Conservation (phyloP, 345 rosid species). For the Cochlearia excelsa region DNA sequence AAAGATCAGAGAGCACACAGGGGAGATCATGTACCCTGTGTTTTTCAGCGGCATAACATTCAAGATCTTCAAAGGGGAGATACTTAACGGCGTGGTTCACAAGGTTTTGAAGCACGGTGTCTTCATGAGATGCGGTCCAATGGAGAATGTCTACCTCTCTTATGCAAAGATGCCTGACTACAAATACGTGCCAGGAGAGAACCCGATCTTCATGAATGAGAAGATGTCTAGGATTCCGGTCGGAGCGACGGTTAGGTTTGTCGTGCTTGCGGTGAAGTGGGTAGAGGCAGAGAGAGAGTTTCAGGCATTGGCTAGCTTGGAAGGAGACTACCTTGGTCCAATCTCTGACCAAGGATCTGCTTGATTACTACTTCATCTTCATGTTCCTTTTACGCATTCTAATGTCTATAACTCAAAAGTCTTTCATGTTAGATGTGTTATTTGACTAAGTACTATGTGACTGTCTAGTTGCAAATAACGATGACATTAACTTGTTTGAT, state of each 20-base stretch:
- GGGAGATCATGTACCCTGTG: conserved; percentile 82
- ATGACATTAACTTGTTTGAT: too few species aligned
- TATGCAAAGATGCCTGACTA: conserved; percentile 60
- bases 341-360: conserved; percentile 34
- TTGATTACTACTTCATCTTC: conserved; percentile 2
- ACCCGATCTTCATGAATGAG: conserved; percentile 60
- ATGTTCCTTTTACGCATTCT: neutral
- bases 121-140: conserved; percentile 69
- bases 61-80: conserved; percentile 81
- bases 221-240: conserved; percentile 60
- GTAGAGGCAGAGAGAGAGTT: conserved; percentile 78
- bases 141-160: conserved; percentile 61
- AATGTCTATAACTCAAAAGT: neutral
- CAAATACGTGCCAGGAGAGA: conserved; percentile 60
- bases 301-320: conserved; percentile 77
- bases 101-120: conserved; percentile 83
- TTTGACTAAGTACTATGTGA: neutral
- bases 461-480: too few species aligned
- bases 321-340: conserved; percentile 76
- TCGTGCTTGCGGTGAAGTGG: conserved; percentile 78
- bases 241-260: conserved; percentile 48
- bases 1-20: conserved; percentile 57
- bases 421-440: neutral
- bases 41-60: conserved; percentile 65
- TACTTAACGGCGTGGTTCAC: conserved; percentile 65